Percentiles rank a stretch among this genome's conserved stretches.
Conservation (phyloP, 495 filamentous ascomycete genomes). For the Talaromyces liani region DNA sequence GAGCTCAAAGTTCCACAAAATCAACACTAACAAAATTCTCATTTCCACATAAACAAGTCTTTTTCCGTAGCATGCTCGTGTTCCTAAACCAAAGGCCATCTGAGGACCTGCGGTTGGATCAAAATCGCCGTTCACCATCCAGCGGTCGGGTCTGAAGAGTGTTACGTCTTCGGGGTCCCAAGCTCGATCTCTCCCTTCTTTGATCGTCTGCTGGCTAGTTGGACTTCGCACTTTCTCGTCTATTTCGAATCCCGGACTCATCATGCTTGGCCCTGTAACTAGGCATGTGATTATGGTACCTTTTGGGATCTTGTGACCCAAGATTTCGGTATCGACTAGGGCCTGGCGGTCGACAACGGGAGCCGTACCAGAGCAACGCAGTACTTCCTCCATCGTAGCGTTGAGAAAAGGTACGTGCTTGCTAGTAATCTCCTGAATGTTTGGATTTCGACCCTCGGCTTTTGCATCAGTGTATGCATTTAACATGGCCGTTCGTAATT, state of each 20-base stretch:
- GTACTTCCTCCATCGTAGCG: slow-evolving; percentile 28
- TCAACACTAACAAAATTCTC: slow-evolving; percentile 19
- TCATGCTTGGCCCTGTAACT: slow-evolving; percentile 18
- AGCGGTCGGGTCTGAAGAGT: slow-evolving; percentile 9
- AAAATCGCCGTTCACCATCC: slow-evolving; percentile 15
- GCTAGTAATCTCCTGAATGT: slow-evolving; percentile 18
- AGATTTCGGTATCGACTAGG: slow-evolving; percentile 21
- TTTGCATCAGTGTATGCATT: slow-evolving; percentile 14
- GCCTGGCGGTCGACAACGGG: slow-evolving; percentile 16
- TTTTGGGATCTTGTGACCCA: slow-evolving; percentile 24
- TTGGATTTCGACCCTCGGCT: slow-evolving; percentile 11
- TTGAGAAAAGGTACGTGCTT: slow-evolving; percentile 27
- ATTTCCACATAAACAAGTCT: slow-evolving; percentile 25
- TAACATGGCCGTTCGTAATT: slow-evolving; percentile 18
- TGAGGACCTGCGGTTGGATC: slow-evolving; percentile 22
- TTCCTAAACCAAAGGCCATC: slow-evolving; percentile 23
- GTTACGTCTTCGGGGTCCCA: slow-evolving; percentile 9
- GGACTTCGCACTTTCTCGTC: slow-evolving; percentile 20
- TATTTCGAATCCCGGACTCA: slow-evolving; percentile 11
- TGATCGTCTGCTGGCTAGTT: slow-evolving; percentile 8
- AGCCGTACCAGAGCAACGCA: slow-evolving; percentile 17
- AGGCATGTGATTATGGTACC: slow-evolving; percentile 23
- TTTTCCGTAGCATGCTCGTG: slow-evolving; percentile 27
- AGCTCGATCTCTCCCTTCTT: neutral
- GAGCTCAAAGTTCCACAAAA: slow-evolving; percentile 33